Base-by-base conservation (phyloP, 2,329 filamentous ascomycete genomes). In the Arthrinium phaeospermum region DNA sequence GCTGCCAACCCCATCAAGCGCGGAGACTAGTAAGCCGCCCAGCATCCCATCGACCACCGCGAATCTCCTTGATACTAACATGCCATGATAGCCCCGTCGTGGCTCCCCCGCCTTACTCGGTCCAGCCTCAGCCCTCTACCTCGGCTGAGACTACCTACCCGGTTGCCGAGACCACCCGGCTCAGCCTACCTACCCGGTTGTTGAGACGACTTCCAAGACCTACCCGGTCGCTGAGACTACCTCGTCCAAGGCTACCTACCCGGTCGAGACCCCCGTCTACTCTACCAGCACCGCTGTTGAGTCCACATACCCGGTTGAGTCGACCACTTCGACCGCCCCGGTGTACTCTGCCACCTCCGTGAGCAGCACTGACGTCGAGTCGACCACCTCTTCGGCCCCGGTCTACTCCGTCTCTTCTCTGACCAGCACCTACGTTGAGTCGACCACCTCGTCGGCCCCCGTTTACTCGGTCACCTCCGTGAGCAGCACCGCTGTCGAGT, bases 1-100 rank as follows among this genome's bases (percentile, higher is more conserved):
- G 30, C 34, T n/a, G 57, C 57, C 57, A 64, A 64, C 57, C 57
- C 57, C 34, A 64, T 64, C 57, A 64, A 64, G 22, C 57, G 57
- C n/a, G 34, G 51, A 27, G 14, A 19, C 22, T 64, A 64, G 57
- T 64, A 64, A 6, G 57, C n/a, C 22, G 14, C 57, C 12, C 30
- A 64, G 10, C 57, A 24, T 41, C 30, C 10, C 34, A 19, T 22
- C 12, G 24, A 41, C 57, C 8, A n/a, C 10, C 1, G 4, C 0
- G 8, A 41, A 24, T 14, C 16, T 34, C n/a, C 19, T 13, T 8
- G 8, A 64, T 64, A 24, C 57, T 64, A 41, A 64, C 57, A 64
- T 22, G 22, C 34, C 57, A n/a, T 41, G 57, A 41, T n/a, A 64
- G 57, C 57, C 57, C 67, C 16, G 67, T 69, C 14, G 67, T 49